Percentiles rank a stretch among this genome's conserved stretches.
phyloP scores from a whole-genome alignment of 1,284 basidiomycete genomes.

The Erythrobasidium hasegawianum region DNA sequence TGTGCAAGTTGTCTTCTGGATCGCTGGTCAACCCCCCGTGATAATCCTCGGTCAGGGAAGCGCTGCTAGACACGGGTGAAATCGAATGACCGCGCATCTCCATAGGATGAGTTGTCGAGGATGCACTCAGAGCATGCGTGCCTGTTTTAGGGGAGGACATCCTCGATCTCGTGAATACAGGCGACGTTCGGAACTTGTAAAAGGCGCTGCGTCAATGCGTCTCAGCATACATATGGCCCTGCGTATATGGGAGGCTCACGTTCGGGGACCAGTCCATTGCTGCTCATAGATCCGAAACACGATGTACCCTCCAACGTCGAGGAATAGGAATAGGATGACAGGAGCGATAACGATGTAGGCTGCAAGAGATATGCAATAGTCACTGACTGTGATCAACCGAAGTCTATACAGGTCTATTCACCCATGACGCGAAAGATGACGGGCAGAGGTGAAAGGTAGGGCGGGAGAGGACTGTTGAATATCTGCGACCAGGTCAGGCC shows the following conservation, averaged over 20 bases:
- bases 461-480: conserved; percentile 25
- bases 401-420: neutral
- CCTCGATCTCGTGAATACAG: conserved; percentile 21
- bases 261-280: conserved; percentile 15
- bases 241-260: no score
- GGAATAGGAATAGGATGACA: conserved; percentile 20
- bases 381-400: no score
- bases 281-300: conserved; percentile 13
- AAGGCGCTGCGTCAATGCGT: conserved; percentile 14
- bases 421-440: conserved; percentile 32
- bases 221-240: neutral
- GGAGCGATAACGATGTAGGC: conserved; percentile 31
- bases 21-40: conserved; percentile 8
- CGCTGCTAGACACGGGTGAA: conserved; percentile 26
- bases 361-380: conserved; percentile 1
- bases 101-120: conserved; percentile 2
- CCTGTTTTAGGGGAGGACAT: conserved; percentile 12
- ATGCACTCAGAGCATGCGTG: conserved; percentile 1
- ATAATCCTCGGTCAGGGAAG: conserved; percentile 12
- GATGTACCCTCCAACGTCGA: conserved; percentile 28
- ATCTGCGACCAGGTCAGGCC: conserved; percentile 27
- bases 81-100: conserved; percentile 16
- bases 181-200: conserved; percentile 32
- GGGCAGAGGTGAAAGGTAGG: conserved; percentile 31
- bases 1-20: conserved; percentile 1